Evolutionary conservation across 192 early-diverging fungal species (phyloP), one percentile per base, ranked within the genome.

Genomic region (Linnemannia schmuckeri): DNA sequence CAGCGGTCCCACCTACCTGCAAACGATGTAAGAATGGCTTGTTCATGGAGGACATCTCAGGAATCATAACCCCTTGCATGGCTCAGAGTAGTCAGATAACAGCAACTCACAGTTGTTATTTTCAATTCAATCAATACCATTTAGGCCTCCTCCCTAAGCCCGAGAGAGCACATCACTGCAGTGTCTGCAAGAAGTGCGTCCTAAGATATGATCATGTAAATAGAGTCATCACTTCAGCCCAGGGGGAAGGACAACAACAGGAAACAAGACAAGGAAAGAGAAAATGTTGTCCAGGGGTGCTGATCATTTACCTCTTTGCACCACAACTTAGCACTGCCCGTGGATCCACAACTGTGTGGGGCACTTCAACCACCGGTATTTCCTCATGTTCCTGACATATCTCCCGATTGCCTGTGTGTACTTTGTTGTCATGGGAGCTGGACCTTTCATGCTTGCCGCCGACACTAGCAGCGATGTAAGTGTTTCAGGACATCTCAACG

Each of bases 261-360:
- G 42, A 27, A 76, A 13, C 24, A 22, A 17, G 42, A 15, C 15
- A 4, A 6, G 42, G 22, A 38, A 47, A 46, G 41, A 6, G 9
- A 46, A 13, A 15, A 74, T 1, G 46, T 10, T 33, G 9, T 41
- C 33, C 13, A 22, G 30, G 12, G 30, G 12, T 2, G 13, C 10
- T 66, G 3, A 27, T 15, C 9, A 66, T 33, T 66, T 30, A 6
- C 6, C 24, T 38, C 17, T 66, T 63, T 10, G 3, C 3, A 9
- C 20, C 1, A 63, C 44, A 0, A 20, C n/a, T 15, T 61, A 86
- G 83, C 93, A 95, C 79, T 94, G 96, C 44, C 95, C 95, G 17
- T 96, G 96, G 96, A 92, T 96, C 81, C 93, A 94, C 77, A 95
- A 95, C 81, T 96, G 95, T 75, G 94, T 96, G 41, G 96, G 96